Percentiles rank a stretch among this genome's conserved stretches.
Conservation (phyloP, 106 monocot species). For the Dendrobium catenatum region DNA sequence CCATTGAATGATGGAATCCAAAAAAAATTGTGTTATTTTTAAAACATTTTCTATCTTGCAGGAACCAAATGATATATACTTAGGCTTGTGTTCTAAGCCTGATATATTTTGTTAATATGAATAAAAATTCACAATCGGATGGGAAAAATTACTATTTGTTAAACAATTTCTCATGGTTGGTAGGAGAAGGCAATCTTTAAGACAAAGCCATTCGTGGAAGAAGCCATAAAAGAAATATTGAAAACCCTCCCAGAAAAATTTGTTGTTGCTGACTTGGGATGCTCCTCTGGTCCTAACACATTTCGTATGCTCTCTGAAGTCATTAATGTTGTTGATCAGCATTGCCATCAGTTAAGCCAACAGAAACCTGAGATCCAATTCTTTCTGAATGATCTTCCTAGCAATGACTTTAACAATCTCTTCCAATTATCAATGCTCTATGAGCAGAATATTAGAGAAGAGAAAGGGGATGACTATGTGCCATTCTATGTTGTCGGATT, state of each 20-base stretch:
- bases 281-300: constrained; percentile 55
- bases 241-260: constrained; percentile 12
- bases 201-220: constrained; percentile 21
- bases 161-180: background rate
- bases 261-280: constrained; percentile 47
- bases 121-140: no score
- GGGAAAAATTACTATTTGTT: no score
- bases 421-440: constrained; percentile 3
- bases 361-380: constrained; percentile 19
- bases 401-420: constrained; percentile 38
- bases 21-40: no score
- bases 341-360: background rate
- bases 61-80: no score
- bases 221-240: constrained; percentile 20
- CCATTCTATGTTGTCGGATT: constrained; percentile 26
- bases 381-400: constrained; percentile 38
- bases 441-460: background rate
- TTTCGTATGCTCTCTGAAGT: constrained; percentile 23
- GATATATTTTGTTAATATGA: no score
- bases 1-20: no score
- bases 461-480: background rate
- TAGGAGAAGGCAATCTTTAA: constrained; percentile 33
- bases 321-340: constrained; percentile 8
- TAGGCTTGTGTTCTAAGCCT: no score
- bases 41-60: no score